Conservation (phyloP, 2,329 filamentous ascomycete species). For the Beauveria scarabaeidicola region DNA sequence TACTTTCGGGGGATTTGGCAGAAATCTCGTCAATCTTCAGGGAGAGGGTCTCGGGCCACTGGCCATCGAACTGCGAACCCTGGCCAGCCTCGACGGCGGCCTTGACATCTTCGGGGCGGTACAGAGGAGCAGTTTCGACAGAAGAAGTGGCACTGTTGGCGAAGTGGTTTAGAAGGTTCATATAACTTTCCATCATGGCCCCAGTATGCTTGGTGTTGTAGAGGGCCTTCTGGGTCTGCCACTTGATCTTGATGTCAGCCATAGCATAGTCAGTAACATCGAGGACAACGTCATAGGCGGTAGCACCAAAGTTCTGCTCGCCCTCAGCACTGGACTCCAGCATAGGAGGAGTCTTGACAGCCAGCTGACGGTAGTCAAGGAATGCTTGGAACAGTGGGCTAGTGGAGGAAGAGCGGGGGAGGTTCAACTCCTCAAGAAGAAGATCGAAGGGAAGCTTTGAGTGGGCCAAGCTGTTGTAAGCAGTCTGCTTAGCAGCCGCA, state of each 20-base stretch:
- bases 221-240: constrained; percentile 15
- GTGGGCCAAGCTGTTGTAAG: constrained; percentile 27
- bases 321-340: constrained; percentile 17
- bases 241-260: constrained; percentile 9
- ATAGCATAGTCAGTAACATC: constrained; percentile 15
- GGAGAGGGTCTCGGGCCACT: constrained; percentile 9
- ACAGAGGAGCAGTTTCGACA: constrained; percentile 7
- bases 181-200: constrained; percentile 13
- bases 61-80: constrained; percentile 1
- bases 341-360: constrained; percentile 19
- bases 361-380: constrained; percentile 35
- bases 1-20: not conserved
- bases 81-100: constrained; percentile 6
- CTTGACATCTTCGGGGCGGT: constrained; percentile 5
- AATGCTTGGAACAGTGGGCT: constrained; percentile 39
- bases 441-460: constrained; percentile 37
- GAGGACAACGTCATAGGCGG: constrained; percentile 18
- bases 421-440: constrained; percentile 32
- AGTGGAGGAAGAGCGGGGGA: constrained; percentile 28
- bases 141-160: constrained; percentile 23
- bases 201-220: constrained; percentile 14
- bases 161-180: constrained; percentile 12
- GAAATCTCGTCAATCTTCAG: constrained; percentile 7
- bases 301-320: constrained; percentile 15
- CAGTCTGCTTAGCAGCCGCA: constrained; percentile 18